A percentile compares a stretch with the other conserved stretches of the same genome.
These are phyloP conservation scores for Scheffersomyces segobiensis DNA, from an alignment of 1,139 yeast genomes.

Conservation along the genomic window DNA sequence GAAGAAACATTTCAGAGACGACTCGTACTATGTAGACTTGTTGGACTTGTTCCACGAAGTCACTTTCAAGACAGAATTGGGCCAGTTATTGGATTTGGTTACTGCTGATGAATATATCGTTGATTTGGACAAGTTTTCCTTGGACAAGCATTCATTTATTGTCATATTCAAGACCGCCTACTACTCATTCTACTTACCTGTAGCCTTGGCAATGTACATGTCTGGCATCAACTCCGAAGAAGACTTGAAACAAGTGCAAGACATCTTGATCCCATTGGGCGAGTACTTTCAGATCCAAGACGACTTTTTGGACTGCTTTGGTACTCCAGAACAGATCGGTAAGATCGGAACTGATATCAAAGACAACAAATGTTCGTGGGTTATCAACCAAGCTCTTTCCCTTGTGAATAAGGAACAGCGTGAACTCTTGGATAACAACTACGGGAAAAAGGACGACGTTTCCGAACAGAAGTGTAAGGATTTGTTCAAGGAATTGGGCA, in stretches of 20 bases:
- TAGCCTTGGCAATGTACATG: slow-evolving; percentile 93
- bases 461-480: slow-evolving; percentile 73
- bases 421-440: slow-evolving; percentile 75
- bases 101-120: slow-evolving; percentile 97
- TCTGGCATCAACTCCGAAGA: slow-evolving; percentile 70
- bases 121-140: slow-evolving; percentile 82
- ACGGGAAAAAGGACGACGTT: slow-evolving; percentile 77
- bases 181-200: slow-evolving; percentile 96
- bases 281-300: slow-evolving; percentile 99
- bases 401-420: slow-evolving; percentile 82
- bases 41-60: slow-evolving; percentile 92
- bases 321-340: slow-evolving; percentile 96
- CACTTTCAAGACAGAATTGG: slow-evolving; percentile 96
- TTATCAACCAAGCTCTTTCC: slow-evolving; percentile 87
- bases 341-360: slow-evolving; percentile 98
- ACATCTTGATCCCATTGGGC: slow-evolving; percentile 90
- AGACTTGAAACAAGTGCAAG: slow-evolving; percentile 86
- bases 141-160: slow-evolving; percentile 89
- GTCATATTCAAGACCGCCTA: slow-evolving; percentile 97
- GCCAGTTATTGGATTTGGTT: slow-evolving; percentile 90
- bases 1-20: slow-evolving; percentile 84
- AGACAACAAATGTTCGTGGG: slow-evolving; percentile 99
- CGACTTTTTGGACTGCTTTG: slow-evolving; percentile 95
- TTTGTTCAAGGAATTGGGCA: slow-evolving; percentile 70
- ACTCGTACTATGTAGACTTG: slow-evolving; percentile 82